These are phyloP conservation scores for Dioscorea dumetorum DNA, from an alignment of 106 monocot genomes.

Conservation along the genomic window DNA sequence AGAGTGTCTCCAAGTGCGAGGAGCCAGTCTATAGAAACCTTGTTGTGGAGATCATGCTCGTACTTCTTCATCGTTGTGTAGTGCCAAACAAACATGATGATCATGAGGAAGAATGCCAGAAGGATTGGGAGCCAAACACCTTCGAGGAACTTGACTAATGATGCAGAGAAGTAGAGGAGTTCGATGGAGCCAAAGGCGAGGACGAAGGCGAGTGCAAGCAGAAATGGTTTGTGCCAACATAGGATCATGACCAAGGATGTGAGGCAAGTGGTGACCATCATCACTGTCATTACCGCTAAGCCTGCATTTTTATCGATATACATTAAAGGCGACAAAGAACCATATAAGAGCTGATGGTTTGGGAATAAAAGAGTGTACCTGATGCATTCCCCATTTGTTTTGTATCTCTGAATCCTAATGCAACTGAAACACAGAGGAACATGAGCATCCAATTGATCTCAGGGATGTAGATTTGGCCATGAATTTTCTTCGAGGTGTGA, in stretches of 20 bases:
- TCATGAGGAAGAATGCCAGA: constrained; percentile 49
- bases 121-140: constrained; percentile 70
- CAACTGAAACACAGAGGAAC: constrained; percentile 52
- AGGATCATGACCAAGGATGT: constrained; percentile 60
- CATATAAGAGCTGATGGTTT: no score
- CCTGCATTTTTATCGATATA: constrained; percentile 24
- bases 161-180: constrained; percentile 55
- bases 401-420: constrained; percentile 64
- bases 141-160: constrained; percentile 62
- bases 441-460: constrained; percentile 78
- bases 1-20: constrained; percentile 49
- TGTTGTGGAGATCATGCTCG: constrained; percentile 60
- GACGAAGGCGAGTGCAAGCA: constrained; percentile 45
- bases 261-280: constrained; percentile 67
- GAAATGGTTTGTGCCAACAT: constrained; percentile 47
- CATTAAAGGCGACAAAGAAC: no score
- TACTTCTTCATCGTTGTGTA: constrained; percentile 63
- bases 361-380: constrained; percentile 19
- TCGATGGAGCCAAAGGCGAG: constrained; percentile 60
- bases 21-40: constrained; percentile 66
- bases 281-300: constrained; percentile 58
- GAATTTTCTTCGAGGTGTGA: constrained; percentile 52
- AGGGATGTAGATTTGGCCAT: constrained; percentile 75
- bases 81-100: constrained; percentile 67
- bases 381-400: constrained; percentile 73